Percentiles rank a stretch among this genome's conserved stretches.
Conservation (phyloP, 2,329 filamentous ascomycete genomes). For the Hypomyces rosellus region DNA sequence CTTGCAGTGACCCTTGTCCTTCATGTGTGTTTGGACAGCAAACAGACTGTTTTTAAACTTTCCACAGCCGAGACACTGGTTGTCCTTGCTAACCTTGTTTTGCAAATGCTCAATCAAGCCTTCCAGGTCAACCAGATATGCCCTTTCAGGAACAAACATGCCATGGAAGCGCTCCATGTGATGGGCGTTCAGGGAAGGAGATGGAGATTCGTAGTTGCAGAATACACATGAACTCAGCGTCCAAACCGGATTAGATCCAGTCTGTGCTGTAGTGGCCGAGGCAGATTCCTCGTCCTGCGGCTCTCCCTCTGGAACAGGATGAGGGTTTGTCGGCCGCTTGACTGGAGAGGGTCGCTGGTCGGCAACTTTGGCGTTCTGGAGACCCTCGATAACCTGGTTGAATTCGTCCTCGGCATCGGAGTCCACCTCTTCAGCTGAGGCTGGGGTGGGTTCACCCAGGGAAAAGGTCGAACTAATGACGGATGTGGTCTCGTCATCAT, state of each 20-base stretch:
- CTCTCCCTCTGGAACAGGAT: constrained; percentile 30
- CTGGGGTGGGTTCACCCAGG: constrained; percentile 67
- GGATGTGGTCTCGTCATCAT: constrained; percentile 68
- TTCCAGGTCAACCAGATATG: constrained; percentile 75
- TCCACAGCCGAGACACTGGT: constrained; percentile 84
- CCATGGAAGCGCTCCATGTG: constrained; percentile 94
- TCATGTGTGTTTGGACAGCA: constrained; percentile 93
- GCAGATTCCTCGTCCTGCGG: constrained; percentile 38
- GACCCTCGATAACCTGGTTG: constrained; percentile 66
- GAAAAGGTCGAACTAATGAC: constrained; percentile 89
- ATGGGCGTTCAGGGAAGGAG: constrained; percentile 64
- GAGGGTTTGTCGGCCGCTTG: constrained; percentile 48
- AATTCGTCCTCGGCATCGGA: constrained; percentile 69
- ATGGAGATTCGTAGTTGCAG: constrained; percentile 81
- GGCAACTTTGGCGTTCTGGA: constrained; percentile 68
- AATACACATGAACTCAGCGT: constrained; percentile 67
- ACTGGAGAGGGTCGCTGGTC: constrained; percentile 44
- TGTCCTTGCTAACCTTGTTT: constrained; percentile 69
- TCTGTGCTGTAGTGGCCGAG: constrained; percentile 32
- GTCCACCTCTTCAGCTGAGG: constrained; percentile 46
- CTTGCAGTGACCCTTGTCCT: constrained; percentile 93
- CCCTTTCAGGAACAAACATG: constrained; percentile 90
- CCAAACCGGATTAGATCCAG: constrained; percentile 30
- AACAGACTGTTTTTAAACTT: constrained; percentile 72
- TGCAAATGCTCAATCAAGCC: constrained; percentile 74